Conservation (phyloP, 164 flowering plant species). For the Annona cherimola region DNA sequence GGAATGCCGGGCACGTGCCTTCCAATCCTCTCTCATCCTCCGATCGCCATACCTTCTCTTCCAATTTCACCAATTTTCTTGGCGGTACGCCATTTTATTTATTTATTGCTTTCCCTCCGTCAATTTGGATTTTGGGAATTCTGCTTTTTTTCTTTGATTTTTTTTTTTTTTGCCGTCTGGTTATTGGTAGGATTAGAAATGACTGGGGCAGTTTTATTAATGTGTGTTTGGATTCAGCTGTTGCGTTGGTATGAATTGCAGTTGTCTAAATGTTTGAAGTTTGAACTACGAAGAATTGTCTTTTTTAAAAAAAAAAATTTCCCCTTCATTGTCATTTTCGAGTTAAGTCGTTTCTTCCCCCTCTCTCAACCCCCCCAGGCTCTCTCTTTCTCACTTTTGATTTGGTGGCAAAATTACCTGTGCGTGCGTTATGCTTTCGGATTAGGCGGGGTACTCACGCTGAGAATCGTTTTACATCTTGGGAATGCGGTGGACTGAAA, state of each 20-base stretch:
- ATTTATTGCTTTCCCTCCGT: neutral
- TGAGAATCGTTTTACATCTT: too few species aligned
- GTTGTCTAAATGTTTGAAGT: neutral
- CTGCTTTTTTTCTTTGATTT: neutral
- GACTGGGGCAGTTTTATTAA: neutral
- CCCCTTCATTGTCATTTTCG: too few species aligned
- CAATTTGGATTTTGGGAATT: neutral
- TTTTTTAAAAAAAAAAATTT: too few species aligned
- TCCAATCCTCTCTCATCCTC: neutral
- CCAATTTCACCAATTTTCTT: constrained; percentile 1
- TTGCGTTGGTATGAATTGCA: neutral
- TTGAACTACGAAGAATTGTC: too few species aligned
- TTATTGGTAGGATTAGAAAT: neutral
- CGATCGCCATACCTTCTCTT: neutral
- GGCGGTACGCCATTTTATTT: constrained; percentile 4
- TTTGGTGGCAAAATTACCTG: too few species aligned
- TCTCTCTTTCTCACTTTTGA: too few species aligned
- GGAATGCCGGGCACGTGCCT: neutral
- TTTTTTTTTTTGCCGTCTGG: neutral
- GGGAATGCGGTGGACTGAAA: too few species aligned
- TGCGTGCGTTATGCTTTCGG: too few species aligned
- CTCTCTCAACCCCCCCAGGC: too few species aligned
- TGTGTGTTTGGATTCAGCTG: neutral
- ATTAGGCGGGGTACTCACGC: too few species aligned
- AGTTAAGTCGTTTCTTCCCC: too few species aligned